Conservation (phyloP, 2,329 filamentous ascomycete genomes). For the Xylariaceae sp. region DNA sequence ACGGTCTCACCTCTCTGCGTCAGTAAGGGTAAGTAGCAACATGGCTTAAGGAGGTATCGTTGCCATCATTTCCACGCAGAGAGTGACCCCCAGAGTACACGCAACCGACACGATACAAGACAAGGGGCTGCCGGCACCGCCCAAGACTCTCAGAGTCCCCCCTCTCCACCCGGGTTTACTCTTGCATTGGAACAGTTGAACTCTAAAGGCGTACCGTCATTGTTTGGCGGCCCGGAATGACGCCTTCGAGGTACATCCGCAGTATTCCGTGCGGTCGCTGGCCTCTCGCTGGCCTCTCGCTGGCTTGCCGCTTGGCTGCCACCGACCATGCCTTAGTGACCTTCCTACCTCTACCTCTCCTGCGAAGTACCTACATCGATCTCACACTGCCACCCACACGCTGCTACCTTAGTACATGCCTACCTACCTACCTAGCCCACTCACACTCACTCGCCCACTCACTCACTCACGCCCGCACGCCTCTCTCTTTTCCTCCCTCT, state of each 20-base stretch:
- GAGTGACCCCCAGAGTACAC: conserved; percentile 20
- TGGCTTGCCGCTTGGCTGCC: neutral
- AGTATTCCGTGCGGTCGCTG: too few species aligned
- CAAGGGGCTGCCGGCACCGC: conserved; percentile 18
- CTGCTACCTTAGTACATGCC: neutral
- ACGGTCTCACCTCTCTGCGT: neutral
- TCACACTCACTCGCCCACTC: too few species aligned
- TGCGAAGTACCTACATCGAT: conserved; percentile 6
- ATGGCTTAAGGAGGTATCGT: too few species aligned
- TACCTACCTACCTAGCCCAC: too few species aligned
- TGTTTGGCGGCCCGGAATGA: conserved; percentile 22
- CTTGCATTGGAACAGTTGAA: conserved; percentile 10
- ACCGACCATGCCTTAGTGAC: too few species aligned
- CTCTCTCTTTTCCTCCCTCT: conserved; percentile 1
- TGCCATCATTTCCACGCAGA: neutral
- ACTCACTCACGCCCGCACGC: neutral
- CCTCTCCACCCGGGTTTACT: conserved; percentile 5
- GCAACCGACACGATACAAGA: neutral
- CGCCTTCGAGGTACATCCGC: conserved; percentile 7
- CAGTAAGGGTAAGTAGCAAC: conserved; percentile 18
- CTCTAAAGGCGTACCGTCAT: conserved; percentile 9
- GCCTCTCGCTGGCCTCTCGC: neutral
- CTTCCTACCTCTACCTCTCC: too few species aligned
- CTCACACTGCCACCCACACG: conserved; percentile 14
- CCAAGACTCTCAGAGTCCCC: conserved; percentile 6